Conservation (phyloP, 2,329 filamentous ascomycete species). For the Neonectria sp. region DNA sequence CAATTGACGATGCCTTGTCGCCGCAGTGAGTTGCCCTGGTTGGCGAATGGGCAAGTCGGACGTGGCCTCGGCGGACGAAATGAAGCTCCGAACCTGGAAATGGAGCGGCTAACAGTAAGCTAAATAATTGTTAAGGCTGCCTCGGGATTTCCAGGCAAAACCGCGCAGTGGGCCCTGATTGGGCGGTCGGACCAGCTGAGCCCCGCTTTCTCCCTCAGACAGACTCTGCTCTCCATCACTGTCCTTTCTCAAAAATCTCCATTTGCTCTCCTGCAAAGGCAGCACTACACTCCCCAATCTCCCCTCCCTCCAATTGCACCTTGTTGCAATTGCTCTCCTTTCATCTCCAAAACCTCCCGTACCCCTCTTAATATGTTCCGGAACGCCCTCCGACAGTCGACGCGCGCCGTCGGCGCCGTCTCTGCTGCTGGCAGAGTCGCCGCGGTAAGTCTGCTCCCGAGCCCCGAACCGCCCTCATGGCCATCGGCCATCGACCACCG, state of each 20-base stretch:
- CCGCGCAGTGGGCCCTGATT: constrained; percentile 54
- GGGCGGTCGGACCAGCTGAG: constrained; percentile 51
- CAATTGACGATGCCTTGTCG: constrained; percentile 26
- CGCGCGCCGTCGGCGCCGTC: constrained; percentile 94
- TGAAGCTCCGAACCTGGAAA: constrained; percentile 41
- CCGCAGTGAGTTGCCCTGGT: not conserved
- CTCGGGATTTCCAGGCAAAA: constrained; percentile 59
- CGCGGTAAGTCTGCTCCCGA: constrained; percentile 82
- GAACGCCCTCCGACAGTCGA: constrained; percentile 97
- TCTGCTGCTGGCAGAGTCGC: constrained; percentile 92
- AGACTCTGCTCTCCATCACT: constrained; percentile 59
- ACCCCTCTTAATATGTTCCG: constrained; percentile 87
- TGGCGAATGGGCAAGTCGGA: constrained; percentile 28
- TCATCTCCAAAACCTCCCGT: constrained; percentile 65
- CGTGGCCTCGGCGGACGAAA: constrained; percentile 40
- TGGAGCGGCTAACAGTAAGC: constrained; percentile 42
- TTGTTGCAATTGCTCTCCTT: constrained; percentile 74
- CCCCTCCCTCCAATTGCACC: constrained; percentile 75
- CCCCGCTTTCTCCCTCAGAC: constrained; percentile 59
- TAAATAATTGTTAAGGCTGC: constrained; percentile 57
- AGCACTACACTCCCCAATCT: constrained; percentile 68
- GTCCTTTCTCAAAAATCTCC: constrained; percentile 62
- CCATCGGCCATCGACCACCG: constrained; percentile 58
- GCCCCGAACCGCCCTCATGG: constrained; percentile 59
- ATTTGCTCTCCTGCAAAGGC: constrained; percentile 63